These are phyloP conservation scores for Corylus avellana DNA, from an alignment of 306 rosid genomes.

Conservation along the genomic window DNA sequence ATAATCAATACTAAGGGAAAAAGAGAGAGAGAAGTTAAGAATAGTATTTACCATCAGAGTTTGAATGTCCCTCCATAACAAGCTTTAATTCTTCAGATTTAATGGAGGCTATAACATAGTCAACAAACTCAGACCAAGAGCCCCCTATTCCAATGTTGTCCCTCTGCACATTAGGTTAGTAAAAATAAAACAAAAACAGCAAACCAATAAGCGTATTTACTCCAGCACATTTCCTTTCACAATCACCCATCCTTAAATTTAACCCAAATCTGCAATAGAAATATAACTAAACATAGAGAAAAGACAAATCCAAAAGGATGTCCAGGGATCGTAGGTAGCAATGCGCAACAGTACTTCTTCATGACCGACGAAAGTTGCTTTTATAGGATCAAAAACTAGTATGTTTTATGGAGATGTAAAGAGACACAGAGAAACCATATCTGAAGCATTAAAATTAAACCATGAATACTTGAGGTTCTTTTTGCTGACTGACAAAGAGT, in stretches of 20 bases:
- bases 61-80: conserved; percentile 48
- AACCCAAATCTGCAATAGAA: not conserved
- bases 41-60: conserved; percentile 31
- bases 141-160: conserved; percentile 87
- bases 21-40: conserved; percentile 6
- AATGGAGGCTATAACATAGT: conserved; percentile 62
- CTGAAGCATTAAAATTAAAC: not conserved
- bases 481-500: not conserved
- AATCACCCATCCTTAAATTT: not conserved
- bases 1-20: conserved; percentile 2
- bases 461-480: not conserved
- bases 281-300: conserved; percentile 14
- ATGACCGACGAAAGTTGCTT: not conserved
- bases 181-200: not conserved
- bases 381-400: not conserved
- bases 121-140: conserved; percentile 71
- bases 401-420: not conserved
- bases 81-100: conserved; percentile 74
- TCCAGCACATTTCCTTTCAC: not conserved
- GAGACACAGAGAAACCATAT: not conserved
- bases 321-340: not conserved
- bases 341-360: not conserved
- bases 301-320: not conserved
- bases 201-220: not conserved
- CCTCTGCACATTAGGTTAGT: conserved; percentile 52